A percentile compares a stretch with the other conserved stretches of the same genome.
These are phyloP conservation scores for Xylaria sp. DNA, from an alignment of 2,329 filamentous ascomycete genomes.

Conservation along the genomic window DNA sequence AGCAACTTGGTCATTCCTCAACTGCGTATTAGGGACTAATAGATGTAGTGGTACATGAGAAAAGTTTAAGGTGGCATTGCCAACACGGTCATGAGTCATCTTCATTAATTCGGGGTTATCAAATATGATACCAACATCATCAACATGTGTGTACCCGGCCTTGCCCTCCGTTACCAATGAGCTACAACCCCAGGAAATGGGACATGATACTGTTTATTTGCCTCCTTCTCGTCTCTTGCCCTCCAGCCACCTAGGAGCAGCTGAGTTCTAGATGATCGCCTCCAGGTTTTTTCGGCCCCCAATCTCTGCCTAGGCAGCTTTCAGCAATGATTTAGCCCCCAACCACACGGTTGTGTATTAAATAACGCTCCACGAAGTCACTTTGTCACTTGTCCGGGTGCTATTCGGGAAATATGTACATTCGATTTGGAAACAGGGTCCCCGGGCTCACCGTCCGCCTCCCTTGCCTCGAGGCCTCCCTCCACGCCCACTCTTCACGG, in stretches of 20 bases:
- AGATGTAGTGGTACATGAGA: no score
- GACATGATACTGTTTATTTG: not conserved
- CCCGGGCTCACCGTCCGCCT: not conserved
- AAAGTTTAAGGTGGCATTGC: no score
- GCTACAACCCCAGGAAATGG: not conserved
- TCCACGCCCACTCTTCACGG: not conserved
- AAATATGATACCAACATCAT: no score
- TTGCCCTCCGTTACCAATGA: not conserved
- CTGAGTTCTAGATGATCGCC: not conserved
- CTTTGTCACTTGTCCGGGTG: not conserved
- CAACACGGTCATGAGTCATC: no score
- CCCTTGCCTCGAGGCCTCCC: slow-evolving; percentile 10
- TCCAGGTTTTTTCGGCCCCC: slow-evolving; percentile 5
- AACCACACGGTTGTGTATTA: not conserved
- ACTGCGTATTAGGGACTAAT: no score
- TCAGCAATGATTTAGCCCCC: slow-evolving; percentile 10
- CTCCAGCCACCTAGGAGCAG: slow-evolving; percentile 7
- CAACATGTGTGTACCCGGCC: not conserved
- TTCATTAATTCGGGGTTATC: no score
- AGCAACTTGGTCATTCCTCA: no score
- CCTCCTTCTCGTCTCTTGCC: not conserved
- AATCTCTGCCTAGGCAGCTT: not conserved
- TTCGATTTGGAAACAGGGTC: not conserved
- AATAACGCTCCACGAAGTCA: not conserved
- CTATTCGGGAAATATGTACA: not conserved